A percentile compares a stretch with the other conserved stretches of the same genome.
Conservation (phyloP, 257 asterid genomes). For the Oldenlandia corymbosa region DNA sequence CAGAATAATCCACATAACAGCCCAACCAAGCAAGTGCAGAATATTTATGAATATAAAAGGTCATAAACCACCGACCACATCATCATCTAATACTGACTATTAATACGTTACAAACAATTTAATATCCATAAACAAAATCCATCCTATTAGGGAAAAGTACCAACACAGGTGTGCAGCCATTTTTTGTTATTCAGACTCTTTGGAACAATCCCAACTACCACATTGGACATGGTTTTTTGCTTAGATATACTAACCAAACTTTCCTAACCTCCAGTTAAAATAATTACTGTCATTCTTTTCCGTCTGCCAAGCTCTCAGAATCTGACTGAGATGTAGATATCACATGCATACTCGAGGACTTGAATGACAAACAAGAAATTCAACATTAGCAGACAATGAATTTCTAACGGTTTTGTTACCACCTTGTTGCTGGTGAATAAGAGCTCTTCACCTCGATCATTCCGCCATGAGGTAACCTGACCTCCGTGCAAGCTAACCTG, state of each 20-base stretch:
- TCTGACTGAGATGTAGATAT: too few species aligned
- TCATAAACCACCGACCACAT: not conserved
- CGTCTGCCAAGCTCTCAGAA: not conserved
- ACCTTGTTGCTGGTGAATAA: slow-evolving; percentile 91
- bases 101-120: not conserved
- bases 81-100: not conserved
- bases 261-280: too few species aligned
- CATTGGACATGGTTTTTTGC: not conserved
- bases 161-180: not conserved
- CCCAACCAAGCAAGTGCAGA: not conserved
- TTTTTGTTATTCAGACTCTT: not conserved
- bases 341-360: not conserved
- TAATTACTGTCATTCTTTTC: not conserved
- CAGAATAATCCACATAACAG: not conserved
- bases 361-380: not conserved
- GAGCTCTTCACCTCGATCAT: slow-evolving; percentile 85
- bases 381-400: not conserved
- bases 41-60: not conserved
- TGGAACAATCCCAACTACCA: not conserved
- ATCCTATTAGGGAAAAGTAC: not conserved
- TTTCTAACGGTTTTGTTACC: not conserved
- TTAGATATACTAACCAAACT: not conserved
- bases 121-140: not conserved
- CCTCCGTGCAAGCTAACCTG: slow-evolving; percentile 94
- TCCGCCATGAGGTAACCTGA: slow-evolving; percentile 90